These are phyloP conservation scores for Euphorbia corollata DNA, from an alignment of 441 rosid species.

Conservation along the genomic window DNA sequence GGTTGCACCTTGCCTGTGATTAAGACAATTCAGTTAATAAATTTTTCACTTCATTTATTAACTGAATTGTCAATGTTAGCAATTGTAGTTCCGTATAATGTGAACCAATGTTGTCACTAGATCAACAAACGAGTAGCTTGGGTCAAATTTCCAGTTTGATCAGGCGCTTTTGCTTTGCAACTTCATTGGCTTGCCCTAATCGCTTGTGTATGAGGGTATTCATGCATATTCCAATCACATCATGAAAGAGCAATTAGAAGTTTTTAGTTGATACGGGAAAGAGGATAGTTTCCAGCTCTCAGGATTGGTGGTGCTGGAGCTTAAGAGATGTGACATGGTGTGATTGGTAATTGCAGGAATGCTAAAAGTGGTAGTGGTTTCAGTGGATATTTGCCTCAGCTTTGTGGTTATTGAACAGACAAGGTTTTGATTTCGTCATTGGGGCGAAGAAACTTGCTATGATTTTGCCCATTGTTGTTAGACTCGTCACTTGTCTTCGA, in stretches of 20 bases:
- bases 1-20: not conserved
- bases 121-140: not conserved
- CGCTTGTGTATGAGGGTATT: slow-evolving; percentile 16
- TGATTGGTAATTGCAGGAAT: slow-evolving; percentile 77
- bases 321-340: slow-evolving; percentile 49
- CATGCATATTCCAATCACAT: slow-evolving; percentile 36
- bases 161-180: slow-evolving; percentile 35
- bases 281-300: slow-evolving; percentile 31
- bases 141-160: slow-evolving; percentile 8
- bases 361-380: slow-evolving; percentile 45
- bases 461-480: slow-evolving; percentile 11
- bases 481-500: slow-evolving; percentile 14
- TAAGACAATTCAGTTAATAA: not conserved
- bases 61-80: not conserved
- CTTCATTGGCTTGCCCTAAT: slow-evolving; percentile 13
- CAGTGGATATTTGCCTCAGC: slow-evolving; percentile 49
- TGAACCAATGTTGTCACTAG: not conserved
- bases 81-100: not conserved
- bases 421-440: slow-evolving; percentile 36
- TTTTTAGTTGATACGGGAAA: slow-evolving; percentile 25
- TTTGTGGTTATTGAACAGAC: slow-evolving; percentile 61
- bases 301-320: slow-evolving; percentile 31
- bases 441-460: not conserved
- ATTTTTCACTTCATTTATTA: no score
- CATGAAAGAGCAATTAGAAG: slow-evolving; percentile 24